Percentiles rank a stretch among this genome's conserved stretches.
Evolutionary conservation across 164 flowering plant species (phyloP).

Genomic region (Aristolochia fimbriata): DNA sequence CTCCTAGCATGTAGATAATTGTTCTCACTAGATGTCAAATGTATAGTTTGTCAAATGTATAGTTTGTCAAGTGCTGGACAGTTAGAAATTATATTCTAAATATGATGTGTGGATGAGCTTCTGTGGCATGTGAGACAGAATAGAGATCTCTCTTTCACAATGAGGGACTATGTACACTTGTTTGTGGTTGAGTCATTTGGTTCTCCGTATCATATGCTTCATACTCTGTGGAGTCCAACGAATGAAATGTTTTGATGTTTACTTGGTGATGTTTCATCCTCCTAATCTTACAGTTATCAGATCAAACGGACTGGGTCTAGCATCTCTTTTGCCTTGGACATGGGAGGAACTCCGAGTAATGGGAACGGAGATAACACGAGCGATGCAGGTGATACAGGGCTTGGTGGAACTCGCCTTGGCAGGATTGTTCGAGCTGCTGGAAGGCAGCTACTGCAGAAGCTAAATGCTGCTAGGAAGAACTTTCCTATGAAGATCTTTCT

Average conservation of each 20-base stretch:
- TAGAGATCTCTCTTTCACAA: no score
- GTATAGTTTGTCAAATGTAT: no score
- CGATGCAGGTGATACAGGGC: constrained; percentile 30
- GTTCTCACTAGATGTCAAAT: no score
- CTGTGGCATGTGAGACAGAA: no score
- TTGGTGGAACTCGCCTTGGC: constrained; percentile 73
- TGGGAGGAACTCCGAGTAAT: constrained; percentile 47
- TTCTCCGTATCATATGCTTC: no score
- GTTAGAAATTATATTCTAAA: no score
- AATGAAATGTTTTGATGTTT: not conserved
- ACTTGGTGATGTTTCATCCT: not conserved
- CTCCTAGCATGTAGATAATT: no score
- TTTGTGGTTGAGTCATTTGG: no score
- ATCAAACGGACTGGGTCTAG: constrained; percentile 32
- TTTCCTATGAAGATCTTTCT: constrained; percentile 88
- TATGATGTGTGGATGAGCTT: no score
- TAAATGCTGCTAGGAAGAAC: constrained; percentile 74
- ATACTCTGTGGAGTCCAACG: not conserved
- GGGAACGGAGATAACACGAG: constrained; percentile 32
- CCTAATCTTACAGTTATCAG: constrained; percentile 19
- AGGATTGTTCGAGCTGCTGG: constrained; percentile 72
- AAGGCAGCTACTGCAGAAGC: constrained; percentile 56
- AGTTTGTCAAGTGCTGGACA: no score
- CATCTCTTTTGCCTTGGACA: constrained; percentile 54
- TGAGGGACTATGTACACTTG: no score